These are phyloP conservation scores for Cryphonectria nitschkei DNA, from an alignment of 2,329 filamentous ascomycete species.

Conservation along the genomic window DNA sequence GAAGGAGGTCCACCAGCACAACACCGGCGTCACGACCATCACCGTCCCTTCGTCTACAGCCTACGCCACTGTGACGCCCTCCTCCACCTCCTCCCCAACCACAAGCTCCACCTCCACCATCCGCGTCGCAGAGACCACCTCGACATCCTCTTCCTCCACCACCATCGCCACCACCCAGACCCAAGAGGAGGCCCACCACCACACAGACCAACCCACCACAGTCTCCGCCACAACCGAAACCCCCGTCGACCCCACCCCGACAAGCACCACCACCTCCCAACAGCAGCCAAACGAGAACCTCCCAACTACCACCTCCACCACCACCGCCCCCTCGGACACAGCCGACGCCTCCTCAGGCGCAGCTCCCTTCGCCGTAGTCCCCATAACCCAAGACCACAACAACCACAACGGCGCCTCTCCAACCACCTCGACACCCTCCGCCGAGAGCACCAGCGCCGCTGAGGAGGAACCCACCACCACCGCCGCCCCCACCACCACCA, in stretches of 20 bases:
- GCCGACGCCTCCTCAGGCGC: background rate
- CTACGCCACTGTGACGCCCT: constrained; percentile 15
- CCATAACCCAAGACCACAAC: background rate
- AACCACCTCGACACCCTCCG: background rate
- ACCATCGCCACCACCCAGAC: background rate
- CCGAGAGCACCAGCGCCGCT: background rate
- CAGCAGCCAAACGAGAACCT: background rate
- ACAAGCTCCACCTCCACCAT: constrained; percentile 9
- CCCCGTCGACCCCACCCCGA: background rate
- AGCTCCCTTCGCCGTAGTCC: constrained; percentile 10
- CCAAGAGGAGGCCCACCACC: background rate
- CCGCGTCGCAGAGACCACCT: constrained; percentile 10
- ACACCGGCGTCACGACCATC: constrained; percentile 17
- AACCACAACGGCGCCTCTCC: background rate
- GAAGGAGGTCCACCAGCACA: background rate
- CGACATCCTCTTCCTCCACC: background rate
- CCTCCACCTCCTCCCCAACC: background rate
- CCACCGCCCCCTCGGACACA: background rate
- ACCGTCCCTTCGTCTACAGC: constrained; percentile 22
- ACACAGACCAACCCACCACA: background rate
- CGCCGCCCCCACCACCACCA: background rate
- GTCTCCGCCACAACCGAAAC: background rate
- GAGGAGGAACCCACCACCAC: background rate
- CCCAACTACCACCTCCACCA: background rate
- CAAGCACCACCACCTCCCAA: constrained; percentile 1